Percentiles rank a stretch among this genome's conserved stretches.
Evolutionary conservation across 345 rosid genomes (phyloP).

Genomic region (Aethionema arabicum): DNA sequence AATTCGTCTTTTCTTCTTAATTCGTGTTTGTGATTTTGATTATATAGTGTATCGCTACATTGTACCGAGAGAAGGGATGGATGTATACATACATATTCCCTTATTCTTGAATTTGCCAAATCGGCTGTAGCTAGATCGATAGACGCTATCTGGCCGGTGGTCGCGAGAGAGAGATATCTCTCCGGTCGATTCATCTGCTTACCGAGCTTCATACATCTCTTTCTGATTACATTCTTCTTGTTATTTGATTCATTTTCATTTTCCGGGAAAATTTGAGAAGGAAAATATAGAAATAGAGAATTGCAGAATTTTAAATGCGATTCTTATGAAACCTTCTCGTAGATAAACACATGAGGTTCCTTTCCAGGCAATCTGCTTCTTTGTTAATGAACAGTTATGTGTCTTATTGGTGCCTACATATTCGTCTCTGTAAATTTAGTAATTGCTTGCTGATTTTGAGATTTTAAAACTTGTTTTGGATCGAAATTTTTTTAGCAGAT

Average conservation of each 20-base stretch:
- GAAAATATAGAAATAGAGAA: constrained; percentile 3
- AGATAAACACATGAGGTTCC: background rate
- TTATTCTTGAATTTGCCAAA: constrained; percentile 60
- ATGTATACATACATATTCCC: constrained; percentile 29
- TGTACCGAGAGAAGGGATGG: constrained; percentile 65
- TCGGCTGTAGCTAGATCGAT: constrained; percentile 67
- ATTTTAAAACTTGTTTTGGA: no score
- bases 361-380: constrained; percentile 33
- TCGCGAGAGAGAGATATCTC: constrained; percentile 43
- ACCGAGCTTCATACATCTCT: constrained; percentile 75
- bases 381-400: constrained; percentile 23
- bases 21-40: background rate
- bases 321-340: constrained; percentile 16
- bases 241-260: background rate
- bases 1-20: background rate
- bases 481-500: no score
- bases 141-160: constrained; percentile 80
- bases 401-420: constrained; percentile 31
- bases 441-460: no score
- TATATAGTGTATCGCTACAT: constrained; percentile 38
- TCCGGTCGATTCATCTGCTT: constrained; percentile 70
- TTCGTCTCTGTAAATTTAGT: background rate
- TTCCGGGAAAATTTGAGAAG: constrained; percentile 38
- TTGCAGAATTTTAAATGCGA: background rate
- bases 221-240: no score